Evolutionary conservation across 805 yeast species (phyloP).

Genomic region (Starmerella vaccinii): DNA sequence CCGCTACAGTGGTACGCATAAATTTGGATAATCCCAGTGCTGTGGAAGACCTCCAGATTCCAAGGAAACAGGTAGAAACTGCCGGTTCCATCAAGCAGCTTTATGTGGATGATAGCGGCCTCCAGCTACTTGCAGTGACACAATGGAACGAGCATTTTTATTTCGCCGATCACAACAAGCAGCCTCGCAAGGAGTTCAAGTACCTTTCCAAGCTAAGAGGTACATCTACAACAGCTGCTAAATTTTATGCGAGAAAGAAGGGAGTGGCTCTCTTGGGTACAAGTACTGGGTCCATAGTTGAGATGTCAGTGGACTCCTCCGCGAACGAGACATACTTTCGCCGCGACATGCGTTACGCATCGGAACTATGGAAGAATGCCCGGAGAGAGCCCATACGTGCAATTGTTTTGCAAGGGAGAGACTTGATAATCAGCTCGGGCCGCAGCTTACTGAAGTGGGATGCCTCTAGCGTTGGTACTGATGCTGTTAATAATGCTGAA

Average conservation of each 20-base stretch:
- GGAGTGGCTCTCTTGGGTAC: conserved; percentile 45
- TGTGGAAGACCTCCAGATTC: conserved; percentile 36
- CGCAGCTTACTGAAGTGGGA: conserved; percentile 7
- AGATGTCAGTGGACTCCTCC: conserved; percentile 35
- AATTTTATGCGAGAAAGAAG: conserved; percentile 37
- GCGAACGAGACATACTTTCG: conserved; percentile 38
- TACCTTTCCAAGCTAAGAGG: conserved; percentile 41
- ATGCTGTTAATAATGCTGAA: background rate
- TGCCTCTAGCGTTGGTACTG: background rate
- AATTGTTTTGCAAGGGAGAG: conserved; percentile 32
- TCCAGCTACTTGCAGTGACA: conserved; percentile 44
- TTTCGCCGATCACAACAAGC: conserved; percentile 36
- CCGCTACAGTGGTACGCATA: conserved; percentile 51
- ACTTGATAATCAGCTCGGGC: conserved; percentile 29
- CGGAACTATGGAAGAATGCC: conserved; percentile 36
- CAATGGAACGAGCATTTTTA: conserved; percentile 37
- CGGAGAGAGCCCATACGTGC: conserved; percentile 24
- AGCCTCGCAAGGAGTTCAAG: conserved; percentile 35
- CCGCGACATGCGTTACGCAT: conserved; percentile 35
- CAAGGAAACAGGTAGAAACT: conserved; percentile 25
- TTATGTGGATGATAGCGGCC: conserved; percentile 44
- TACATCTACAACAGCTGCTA: conserved; percentile 35
- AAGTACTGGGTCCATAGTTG: conserved; percentile 40
- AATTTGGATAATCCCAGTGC: conserved; percentile 55
- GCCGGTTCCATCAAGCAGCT: conserved; percentile 31